Evolutionary conservation across 768 basidiomycete genomes (phyloP).

Genomic region (Tricholoma terreum): DNA sequence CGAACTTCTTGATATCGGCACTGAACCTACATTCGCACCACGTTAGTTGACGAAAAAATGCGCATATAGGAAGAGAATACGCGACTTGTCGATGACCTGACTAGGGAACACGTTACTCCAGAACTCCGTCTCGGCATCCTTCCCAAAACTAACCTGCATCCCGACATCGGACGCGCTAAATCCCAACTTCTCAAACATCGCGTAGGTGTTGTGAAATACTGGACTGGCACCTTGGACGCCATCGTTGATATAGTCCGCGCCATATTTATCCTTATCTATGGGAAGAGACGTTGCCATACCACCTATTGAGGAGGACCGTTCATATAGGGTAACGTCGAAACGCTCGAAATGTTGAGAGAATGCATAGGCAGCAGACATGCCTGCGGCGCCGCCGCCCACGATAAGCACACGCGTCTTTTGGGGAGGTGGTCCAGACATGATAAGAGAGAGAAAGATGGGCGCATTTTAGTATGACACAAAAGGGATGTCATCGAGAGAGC

Average conservation of each 20-base stretch:
- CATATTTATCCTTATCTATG: constrained; percentile 23
- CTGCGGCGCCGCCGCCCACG: constrained; percentile 29
- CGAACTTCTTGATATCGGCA: constrained; percentile 30
- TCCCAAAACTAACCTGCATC: constrained; percentile 32
- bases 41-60: not conserved
- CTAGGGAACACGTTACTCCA: constrained; percentile 32
- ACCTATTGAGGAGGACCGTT: constrained; percentile 24
- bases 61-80: not conserved
- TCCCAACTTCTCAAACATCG: constrained; percentile 29
- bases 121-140: constrained; percentile 25
- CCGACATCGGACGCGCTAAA: constrained; percentile 27
- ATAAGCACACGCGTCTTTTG: constrained; percentile 25
- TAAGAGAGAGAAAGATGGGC: too few relatives aligned
- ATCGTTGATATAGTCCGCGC: constrained; percentile 32
- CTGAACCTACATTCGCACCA: constrained; percentile 16
- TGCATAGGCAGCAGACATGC: constrained; percentile 32
- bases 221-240: constrained; percentile 32
- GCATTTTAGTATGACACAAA: too few relatives aligned
- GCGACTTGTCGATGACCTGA: constrained; percentile 26
- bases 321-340: constrained; percentile 26
- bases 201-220: constrained; percentile 29
- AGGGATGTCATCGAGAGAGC: too few relatives aligned
- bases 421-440: too few relatives aligned
- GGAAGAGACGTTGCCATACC: constrained; percentile 30
- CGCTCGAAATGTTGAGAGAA: constrained; percentile 28